Conservation (phyloP, 176 grass and related monocot species). For the Carex pumila region DNA sequence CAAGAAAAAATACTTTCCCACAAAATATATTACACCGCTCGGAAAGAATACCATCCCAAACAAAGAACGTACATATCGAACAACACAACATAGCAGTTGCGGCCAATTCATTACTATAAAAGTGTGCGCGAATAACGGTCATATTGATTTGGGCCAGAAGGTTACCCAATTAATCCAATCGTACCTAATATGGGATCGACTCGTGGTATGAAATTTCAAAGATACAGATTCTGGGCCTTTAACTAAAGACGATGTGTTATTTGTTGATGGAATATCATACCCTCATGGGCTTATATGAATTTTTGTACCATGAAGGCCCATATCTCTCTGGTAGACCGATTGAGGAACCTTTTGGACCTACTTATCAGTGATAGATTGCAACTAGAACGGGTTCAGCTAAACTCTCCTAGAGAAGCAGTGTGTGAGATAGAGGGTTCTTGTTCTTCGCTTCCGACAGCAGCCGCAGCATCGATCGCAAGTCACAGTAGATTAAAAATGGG, state of each 20-base stretch:
- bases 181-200: neutral
- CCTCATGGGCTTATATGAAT: neutral
- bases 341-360: neutral
- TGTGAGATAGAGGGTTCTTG: neutral
- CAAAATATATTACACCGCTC: too few species aligned
- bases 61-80: too few species aligned
- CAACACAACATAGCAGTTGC: too few species aligned
- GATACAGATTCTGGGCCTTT: neutral
- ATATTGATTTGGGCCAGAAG: too few species aligned
- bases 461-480: neutral
- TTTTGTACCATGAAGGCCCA: neutral
- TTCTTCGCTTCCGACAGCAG: neutral
- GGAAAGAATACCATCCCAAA: too few species aligned
- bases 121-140: too few species aligned
- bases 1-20: too few species aligned
- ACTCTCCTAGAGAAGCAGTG: neutral
- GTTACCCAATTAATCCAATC: too few species aligned
- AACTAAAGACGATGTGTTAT: neutral
- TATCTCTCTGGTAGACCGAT: neutral
- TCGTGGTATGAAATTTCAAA: neutral
- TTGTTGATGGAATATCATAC: neutral
- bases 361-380: neutral
- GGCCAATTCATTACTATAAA: too few species aligned
- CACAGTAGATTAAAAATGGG: constrained; percentile 30
- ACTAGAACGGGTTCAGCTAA: neutral